Percentiles rank a stretch among this genome's conserved stretches.
These are phyloP conservation scores for Sugiyamaella paludigena DNA, from an alignment of 1,139 yeast genomes.

Conservation along the genomic window DNA sequence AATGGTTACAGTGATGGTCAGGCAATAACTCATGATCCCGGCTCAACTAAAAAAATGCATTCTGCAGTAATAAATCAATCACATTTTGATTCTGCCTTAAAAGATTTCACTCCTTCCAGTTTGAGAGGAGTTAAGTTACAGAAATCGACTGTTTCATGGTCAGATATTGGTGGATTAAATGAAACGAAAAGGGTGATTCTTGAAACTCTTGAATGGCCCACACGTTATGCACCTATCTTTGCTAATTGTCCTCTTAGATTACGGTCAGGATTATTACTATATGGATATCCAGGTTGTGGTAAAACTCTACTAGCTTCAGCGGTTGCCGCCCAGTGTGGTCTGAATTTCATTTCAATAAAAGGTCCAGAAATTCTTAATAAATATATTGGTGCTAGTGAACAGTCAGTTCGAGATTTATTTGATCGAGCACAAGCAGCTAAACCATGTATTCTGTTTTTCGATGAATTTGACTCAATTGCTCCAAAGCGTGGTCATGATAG, in stretches of 20 bases:
- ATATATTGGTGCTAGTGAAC: slow-evolving; percentile 97
- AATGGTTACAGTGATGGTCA: slow-evolving; percentile 1
- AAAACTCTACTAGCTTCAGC: slow-evolving; percentile 92
- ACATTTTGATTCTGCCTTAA: slow-evolving; percentile 57
- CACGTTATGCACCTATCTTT: slow-evolving; percentile 91
- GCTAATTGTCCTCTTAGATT: slow-evolving; percentile 81
- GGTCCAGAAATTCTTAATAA: slow-evolving; percentile 96
- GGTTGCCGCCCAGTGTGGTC: slow-evolving; percentile 90
- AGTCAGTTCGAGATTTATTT: slow-evolving; percentile 86
- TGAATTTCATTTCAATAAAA: slow-evolving; percentile 88
- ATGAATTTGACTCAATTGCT: slow-evolving; percentile 95
- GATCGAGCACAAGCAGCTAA: slow-evolving; percentile 93
- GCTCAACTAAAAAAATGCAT: background rate
- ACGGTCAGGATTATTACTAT: slow-evolving; percentile 83
- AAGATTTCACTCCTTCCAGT: slow-evolving; percentile 74
- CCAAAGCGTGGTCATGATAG: slow-evolving; percentile 98
- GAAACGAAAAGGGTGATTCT: slow-evolving; percentile 73
- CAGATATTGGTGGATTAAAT: slow-evolving; percentile 81
- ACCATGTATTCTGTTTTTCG: slow-evolving; percentile 92
- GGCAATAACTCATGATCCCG: background rate
- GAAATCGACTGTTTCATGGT: slow-evolving; percentile 74
- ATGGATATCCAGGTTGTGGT: slow-evolving; percentile 98
- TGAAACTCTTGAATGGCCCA: slow-evolving; percentile 97
- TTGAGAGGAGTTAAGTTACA: slow-evolving; percentile 84
- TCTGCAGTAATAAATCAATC: slow-evolving; percentile 18